Conservation (phyloP, 495 filamentous ascomycete species). For the Aspergillus hancockii region DNA sequence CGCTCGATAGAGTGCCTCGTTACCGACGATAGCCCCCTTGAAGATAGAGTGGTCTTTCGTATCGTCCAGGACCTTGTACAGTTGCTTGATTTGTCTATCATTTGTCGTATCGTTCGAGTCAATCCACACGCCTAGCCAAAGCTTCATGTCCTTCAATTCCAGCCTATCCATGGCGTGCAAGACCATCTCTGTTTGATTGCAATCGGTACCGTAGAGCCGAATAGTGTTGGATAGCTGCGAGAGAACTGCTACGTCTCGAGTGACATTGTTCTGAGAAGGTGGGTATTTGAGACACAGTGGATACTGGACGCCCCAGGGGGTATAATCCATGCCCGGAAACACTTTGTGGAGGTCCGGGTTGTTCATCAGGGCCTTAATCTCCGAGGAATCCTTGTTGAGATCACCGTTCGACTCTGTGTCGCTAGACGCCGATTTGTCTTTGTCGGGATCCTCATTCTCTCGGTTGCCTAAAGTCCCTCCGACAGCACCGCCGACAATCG, state of each 20-base stretch:
- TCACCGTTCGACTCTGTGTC: slow-evolving; percentile 51
- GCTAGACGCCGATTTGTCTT: slow-evolving; percentile 3
- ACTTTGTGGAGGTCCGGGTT: slow-evolving; percentile 85
- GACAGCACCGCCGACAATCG: slow-evolving; percentile 75
- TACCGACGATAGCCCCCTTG: slow-evolving; percentile 87
- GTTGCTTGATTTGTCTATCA: slow-evolving; percentile 72
- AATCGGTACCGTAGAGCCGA: slow-evolving; percentile 93
- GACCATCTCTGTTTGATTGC: slow-evolving; percentile 96
- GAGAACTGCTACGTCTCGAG: slow-evolving; percentile 85
- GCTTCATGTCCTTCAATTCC: slow-evolving; percentile 73
- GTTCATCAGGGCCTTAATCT: slow-evolving; percentile 81
- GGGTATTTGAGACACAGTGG: slow-evolving; percentile 78
- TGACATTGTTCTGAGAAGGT: slow-evolving; percentile 91
- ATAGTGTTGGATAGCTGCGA: slow-evolving; percentile 89
- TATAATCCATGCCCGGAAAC: slow-evolving; percentile 97
- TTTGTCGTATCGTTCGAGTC: slow-evolving; percentile 84
- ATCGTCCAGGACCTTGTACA: slow-evolving; percentile 76
- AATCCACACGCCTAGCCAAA: slow-evolving; percentile 97
- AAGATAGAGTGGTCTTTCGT: slow-evolving; percentile 65
- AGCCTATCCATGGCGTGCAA: slow-evolving; percentile 78
- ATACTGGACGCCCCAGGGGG: slow-evolving; percentile 86
- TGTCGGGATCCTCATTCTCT: slow-evolving; percentile 25
- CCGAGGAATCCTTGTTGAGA: slow-evolving; percentile 68
- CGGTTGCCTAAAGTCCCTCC: slow-evolving; percentile 66
- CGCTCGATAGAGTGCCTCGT: slow-evolving; percentile 85